Evolutionary conservation across 73 alveolate genomes (phyloP).

Genomic region (Blepharisma stoltei): DNA sequence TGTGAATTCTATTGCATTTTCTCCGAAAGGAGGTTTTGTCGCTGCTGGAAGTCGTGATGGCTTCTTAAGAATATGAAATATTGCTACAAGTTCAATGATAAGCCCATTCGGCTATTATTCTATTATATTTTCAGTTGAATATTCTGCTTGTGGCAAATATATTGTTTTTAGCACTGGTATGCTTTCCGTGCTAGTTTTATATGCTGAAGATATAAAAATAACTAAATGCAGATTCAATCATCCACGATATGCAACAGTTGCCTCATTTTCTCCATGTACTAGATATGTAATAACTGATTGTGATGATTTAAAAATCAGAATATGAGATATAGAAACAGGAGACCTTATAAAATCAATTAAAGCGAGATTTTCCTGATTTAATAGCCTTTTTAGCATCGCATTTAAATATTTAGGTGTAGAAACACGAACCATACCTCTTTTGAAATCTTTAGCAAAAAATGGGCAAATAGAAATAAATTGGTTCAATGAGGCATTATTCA

Average conservation of each 20-base stretch:
- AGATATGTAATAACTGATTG: background rate
- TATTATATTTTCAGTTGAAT: background rate
- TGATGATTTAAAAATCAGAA: background rate
- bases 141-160: background rate
- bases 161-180: background rate
- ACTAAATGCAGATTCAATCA: background rate
- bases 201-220: background rate
- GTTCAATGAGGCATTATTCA: too few relatives aligned
- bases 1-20: background rate
- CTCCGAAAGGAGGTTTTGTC: background rate
- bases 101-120: too few relatives aligned
- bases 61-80: background rate
- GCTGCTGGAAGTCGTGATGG: background rate
- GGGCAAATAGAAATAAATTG: too few relatives aligned
- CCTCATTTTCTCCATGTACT: background rate
- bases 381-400: too few relatives aligned
- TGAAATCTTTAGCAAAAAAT: too few relatives aligned
- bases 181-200: background rate
- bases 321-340: constrained; percentile 8
- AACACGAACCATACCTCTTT: too few relatives aligned
- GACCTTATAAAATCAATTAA: background rate
- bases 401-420: too few relatives aligned
- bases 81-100: background rate
- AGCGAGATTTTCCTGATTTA: too few relatives aligned
- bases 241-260: background rate